A percentile compares a stretch with the other conserved stretches of the same genome.
These are phyloP conservation scores for Knoxdaviesia capensis DNA, from an alignment of 2,329 filamentous ascomycete genomes.

Conservation along the genomic window DNA sequence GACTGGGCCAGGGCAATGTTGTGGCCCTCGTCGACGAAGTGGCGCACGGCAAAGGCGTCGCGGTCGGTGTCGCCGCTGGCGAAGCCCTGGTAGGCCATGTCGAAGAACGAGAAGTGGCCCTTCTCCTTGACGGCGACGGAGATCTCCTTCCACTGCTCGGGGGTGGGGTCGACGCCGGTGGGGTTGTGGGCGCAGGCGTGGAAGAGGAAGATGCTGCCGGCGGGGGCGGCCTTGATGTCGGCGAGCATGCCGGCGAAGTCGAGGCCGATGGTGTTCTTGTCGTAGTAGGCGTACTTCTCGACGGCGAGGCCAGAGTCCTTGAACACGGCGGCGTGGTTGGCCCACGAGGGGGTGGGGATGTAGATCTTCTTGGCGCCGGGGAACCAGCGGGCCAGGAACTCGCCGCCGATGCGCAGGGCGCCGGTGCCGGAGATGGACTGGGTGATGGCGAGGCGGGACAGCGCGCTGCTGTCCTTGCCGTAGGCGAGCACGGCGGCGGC, in stretches of 20 bases:
- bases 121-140: constrained; percentile 69
- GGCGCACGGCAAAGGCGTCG: constrained; percentile 80
- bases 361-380: constrained; percentile 88
- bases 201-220: constrained; percentile 75
- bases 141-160: constrained; percentile 84
- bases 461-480: constrained; percentile 55
- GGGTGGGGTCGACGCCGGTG: constrained; percentile 83
- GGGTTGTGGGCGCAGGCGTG: constrained; percentile 98
- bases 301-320: constrained; percentile 79
- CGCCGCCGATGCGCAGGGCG: constrained; percentile 82
- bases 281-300: constrained; percentile 95
- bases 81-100: constrained; percentile 99
- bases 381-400: constrained; percentile 83
- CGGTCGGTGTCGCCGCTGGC: constrained; percentile 79
- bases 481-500: constrained; percentile 84
- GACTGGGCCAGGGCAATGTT: constrained; percentile 76
- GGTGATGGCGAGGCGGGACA: constrained; percentile 72
- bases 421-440: constrained; percentile 98
- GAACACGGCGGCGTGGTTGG: constrained; percentile 96
- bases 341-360: constrained; percentile 91
- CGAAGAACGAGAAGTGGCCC: constrained; percentile 89
- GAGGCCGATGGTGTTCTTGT: constrained; percentile 94
- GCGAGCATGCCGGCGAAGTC: constrained; percentile 88
- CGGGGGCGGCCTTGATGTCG: constrained; percentile 76
- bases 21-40: constrained; percentile 88